Evolutionary conservation across 2,329 filamentous ascomycete genomes (phyloP).

Genomic region (Epichloe festucae): DNA sequence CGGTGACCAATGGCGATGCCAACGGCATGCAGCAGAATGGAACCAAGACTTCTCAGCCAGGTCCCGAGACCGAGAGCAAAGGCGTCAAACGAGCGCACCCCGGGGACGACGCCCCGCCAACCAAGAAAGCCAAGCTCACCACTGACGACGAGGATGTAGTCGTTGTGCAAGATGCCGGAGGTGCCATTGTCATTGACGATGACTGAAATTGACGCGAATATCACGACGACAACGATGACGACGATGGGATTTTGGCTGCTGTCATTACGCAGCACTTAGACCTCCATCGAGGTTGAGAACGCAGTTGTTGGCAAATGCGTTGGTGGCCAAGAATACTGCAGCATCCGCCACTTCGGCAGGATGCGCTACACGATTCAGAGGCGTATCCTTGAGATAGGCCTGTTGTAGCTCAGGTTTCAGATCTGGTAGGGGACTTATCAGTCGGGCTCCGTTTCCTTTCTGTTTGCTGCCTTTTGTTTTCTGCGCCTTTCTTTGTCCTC

Average conservation of each 20-base stretch:
- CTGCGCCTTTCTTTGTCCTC: not conserved
- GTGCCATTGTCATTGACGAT: constrained; percentile 56
- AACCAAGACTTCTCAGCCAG: constrained; percentile 24
- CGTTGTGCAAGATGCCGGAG: constrained; percentile 40
- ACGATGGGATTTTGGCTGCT: not conserved
- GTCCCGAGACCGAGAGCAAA: constrained; percentile 16
- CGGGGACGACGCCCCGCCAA: constrained; percentile 28
- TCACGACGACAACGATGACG: not conserved
- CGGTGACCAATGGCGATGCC: constrained; percentile 26
- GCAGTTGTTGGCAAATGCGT: constrained; percentile 78
- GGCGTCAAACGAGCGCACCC: constrained; percentile 33
- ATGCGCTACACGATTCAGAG: constrained; percentile 51
- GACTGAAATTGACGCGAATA: constrained; percentile 22
- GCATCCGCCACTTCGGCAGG: constrained; percentile 69
- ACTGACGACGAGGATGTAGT: constrained; percentile 25
- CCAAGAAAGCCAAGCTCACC: constrained; percentile 37
- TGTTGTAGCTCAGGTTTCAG: constrained; percentile 25
- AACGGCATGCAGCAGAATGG: constrained; percentile 26
- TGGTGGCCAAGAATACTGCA: constrained; percentile 62
- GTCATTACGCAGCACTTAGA: constrained; percentile 49
- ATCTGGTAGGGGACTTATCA: constrained; percentile 28
- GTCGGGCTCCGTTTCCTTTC: constrained; percentile 8
- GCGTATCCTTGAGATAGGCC: constrained; percentile 39
- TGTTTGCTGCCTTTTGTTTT: not conserved
- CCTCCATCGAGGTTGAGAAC: constrained; percentile 78